phyloP scores from a whole-genome alignment of 78 protist genomes.

The Corallochytrium limacisporum region DNA sequence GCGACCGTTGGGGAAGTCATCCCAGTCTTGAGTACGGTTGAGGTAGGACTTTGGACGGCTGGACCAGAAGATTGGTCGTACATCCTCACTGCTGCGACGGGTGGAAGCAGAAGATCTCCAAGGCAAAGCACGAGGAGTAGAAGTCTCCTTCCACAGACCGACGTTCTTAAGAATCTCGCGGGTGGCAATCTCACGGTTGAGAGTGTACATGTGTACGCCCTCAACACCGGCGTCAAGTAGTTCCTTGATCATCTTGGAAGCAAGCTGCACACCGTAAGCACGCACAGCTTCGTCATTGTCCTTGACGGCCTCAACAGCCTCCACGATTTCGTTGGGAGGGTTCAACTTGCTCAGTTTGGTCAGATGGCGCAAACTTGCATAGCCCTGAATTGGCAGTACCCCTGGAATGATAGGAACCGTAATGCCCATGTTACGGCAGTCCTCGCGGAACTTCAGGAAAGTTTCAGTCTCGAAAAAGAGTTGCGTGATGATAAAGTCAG shows the following conservation, averaged over 20 bases:
- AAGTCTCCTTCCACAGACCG: neutral
- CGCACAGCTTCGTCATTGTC: conserved; percentile 77
- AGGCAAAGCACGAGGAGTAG: neutral
- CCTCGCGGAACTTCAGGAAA: neutral
- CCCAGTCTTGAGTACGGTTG: conserved; percentile 72
- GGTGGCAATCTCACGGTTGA: conserved; percentile 69
- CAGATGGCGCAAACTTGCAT: conserved; percentile 19
- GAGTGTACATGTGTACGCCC: conserved; percentile 88
- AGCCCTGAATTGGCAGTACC: conserved; percentile 83
- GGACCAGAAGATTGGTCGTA: conserved; percentile 84
- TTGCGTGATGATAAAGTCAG: conserved; percentile 87
- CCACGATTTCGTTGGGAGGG: conserved; percentile 2
- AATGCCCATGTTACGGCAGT: conserved; percentile 59
- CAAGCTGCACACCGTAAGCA: conserved; percentile 59
- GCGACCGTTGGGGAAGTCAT: conserved; percentile 91
- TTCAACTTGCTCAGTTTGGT: neutral
- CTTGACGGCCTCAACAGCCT: conserved; percentile 17
- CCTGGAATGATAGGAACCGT: conserved; percentile 91
- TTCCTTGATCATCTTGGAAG: conserved; percentile 33
- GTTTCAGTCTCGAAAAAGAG: conserved; percentile 71
- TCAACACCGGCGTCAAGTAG: conserved; percentile 11
- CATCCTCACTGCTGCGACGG: conserved; percentile 49
- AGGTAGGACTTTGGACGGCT: conserved; percentile 68
- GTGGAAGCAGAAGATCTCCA: conserved; percentile 18
- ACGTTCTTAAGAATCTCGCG: conserved; percentile 38